Conservation (phyloP, 2,329 filamentous ascomycete genomes). For the Macroventuria anomochaeta region DNA sequence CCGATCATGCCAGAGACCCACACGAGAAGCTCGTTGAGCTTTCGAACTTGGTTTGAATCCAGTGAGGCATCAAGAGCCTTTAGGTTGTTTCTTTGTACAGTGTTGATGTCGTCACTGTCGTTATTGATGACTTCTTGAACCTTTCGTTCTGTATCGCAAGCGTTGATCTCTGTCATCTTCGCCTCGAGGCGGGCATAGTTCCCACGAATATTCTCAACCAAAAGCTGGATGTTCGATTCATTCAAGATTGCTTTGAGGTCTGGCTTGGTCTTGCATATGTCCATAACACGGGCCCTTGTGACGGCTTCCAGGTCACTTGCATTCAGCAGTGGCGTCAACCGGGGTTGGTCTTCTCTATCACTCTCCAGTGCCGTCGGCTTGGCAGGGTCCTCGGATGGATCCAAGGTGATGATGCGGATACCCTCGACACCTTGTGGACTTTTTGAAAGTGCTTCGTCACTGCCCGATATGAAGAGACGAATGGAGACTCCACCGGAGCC, state of each 20-base stretch:
- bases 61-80: constrained; percentile 6
- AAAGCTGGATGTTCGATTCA: constrained; percentile 19
- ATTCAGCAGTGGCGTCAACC: too few relatives aligned
- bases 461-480: neutral
- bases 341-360: neutral
- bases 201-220: constrained; percentile 19
- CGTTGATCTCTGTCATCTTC: constrained; percentile 21
- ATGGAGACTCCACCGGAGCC: neutral
- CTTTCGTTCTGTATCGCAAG: constrained; percentile 23
- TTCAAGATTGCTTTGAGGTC: constrained; percentile 17
- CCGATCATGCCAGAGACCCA: constrained; percentile 19
- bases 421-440: neutral
- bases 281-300: constrained; percentile 3
- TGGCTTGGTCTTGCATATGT: constrained; percentile 15
- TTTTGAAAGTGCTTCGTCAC: neutral
- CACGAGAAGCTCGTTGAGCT: constrained; percentile 21
- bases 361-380: too few relatives aligned
- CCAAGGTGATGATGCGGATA: neutral
- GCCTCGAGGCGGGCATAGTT: constrained; percentile 20
- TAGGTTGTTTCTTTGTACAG: neutral
- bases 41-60: constrained; percentile 12
- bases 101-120: constrained; percentile 10
- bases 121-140: constrained; percentile 22
- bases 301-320: neutral
- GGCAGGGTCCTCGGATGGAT: neutral